Base-by-base conservation (phyloP, 306 rosid genomes). In the Quercus wislizeni region DNA sequence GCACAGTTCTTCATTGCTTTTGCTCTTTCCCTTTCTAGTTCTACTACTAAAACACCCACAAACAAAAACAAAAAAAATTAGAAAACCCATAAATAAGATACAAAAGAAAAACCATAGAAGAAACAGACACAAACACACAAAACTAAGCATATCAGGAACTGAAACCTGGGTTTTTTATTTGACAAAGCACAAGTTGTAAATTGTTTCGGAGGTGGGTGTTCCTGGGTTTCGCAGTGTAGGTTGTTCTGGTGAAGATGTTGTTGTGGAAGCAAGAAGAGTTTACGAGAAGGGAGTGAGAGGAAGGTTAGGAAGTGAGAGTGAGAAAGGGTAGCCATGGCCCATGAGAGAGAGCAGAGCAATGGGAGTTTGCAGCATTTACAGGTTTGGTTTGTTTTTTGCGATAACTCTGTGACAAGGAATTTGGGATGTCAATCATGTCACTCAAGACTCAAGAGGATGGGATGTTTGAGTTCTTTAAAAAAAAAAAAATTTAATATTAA, bases 1-100 rank as follows among this genome's bases (percentile, higher is more conserved):
- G 80, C 92, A 83, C 76, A 95, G 91, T 87, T 95, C 98, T 59
- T 69, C 95, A 75, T 92, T 89, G 79, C 82, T 89, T 87, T 92
- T 89, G 79, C 82, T 89, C 88, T 94, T 94, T 5, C 75, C 73
- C 80, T 87, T 88, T 63, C 92, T 88, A 38, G 79, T 84, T 72
- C 68, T 80, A 72, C 68, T 82, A 81, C 94, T 88, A 82, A 81
- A 83, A 18, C 71, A 63, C n/a, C 14, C 80, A 23, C 12, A 55
- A 10, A 4, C 33, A 9, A 20, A 33, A n/a, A 46, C n/a, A n/a
- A 19, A 51, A 17, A 17, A 10, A 64, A 62, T 3, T 6, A 27
- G 63, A 68, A 5, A 61, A 35, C 18, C 63, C 79, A 69, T 41
- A 54, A 43, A 63, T 62, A 35, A 75, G 17, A 64, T 7, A 35